Evolutionary conservation across 2,329 filamentous ascomycete species (phyloP).

Genomic region (Mariannaea sp.): DNA sequence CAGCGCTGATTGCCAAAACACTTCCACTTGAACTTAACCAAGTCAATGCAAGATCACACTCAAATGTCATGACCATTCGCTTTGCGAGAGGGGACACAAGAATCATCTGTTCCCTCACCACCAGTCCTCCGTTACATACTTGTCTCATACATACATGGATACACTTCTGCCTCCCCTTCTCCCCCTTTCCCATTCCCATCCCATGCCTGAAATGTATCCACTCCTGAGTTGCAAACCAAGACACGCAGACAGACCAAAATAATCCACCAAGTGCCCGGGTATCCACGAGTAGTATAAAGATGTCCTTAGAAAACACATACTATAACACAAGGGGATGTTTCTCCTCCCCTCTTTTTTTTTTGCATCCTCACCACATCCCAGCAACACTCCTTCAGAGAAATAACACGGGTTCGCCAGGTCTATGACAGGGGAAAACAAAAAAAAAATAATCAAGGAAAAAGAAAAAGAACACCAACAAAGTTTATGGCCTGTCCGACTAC

Average conservation of each 20-base stretch:
- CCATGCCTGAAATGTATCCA: slow-evolving; percentile 12
- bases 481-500: slow-evolving; percentile 37
- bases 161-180: neutral
- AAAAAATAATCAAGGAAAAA: too few relatives aligned
- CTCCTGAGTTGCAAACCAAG: slow-evolving; percentile 9
- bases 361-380: slow-evolving; percentile 3
- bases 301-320: slow-evolving; percentile 24
- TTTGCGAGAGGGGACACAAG: neutral
- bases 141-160: slow-evolving; percentile 16
- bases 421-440: too few relatives aligned
- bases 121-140: slow-evolving; percentile 9
- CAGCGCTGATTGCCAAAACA: too few relatives aligned
- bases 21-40: too few relatives aligned
- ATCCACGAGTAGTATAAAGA: slow-evolving; percentile 42
- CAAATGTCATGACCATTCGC: neutral
- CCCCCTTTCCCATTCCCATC: slow-evolving; percentile 6
- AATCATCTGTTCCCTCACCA: neutral
- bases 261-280: slow-evolving; percentile 40
- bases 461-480: neutral
- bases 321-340: slow-evolving; percentile 26
- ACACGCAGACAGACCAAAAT: slow-evolving; percentile 6
- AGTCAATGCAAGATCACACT: neutral
- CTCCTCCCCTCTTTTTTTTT: neutral
- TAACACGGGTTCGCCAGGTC: neutral
- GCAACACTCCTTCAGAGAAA: slow-evolving; percentile 20